phyloP scores from a whole-genome alignment of 2,329 filamentous ascomycete species.

The Furcasterigmium sp. region DNA sequence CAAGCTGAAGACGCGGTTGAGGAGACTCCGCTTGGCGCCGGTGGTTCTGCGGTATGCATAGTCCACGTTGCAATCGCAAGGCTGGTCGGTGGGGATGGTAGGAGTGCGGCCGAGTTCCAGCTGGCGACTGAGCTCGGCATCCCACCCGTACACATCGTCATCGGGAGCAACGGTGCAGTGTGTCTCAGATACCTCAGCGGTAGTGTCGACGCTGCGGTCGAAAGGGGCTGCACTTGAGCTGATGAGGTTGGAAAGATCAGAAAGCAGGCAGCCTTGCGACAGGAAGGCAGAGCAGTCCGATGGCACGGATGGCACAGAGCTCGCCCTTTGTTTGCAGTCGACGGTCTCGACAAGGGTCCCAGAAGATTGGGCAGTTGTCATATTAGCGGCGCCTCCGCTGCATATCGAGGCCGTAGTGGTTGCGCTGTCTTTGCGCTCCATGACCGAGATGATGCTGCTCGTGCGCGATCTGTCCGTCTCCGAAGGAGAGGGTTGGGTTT shows the following conservation, averaged over 20 bases:
- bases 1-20: slow-evolving; percentile 33
- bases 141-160: slow-evolving; percentile 48
- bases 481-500: neutral
- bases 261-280: slow-evolving; percentile 11
- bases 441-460: neutral
- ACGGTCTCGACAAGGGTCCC: neutral
- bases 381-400: neutral
- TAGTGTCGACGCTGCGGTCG: slow-evolving; percentile 19
- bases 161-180: slow-evolving; percentile 20
- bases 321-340: neutral
- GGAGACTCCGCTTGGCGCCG: slow-evolving; percentile 24
- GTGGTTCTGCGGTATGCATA: slow-evolving; percentile 20
- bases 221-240: slow-evolving; percentile 21
- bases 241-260: slow-evolving; percentile 33
- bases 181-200: slow-evolving; percentile 20
- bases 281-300: slow-evolving; percentile 1
- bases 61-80: slow-evolving; percentile 8
- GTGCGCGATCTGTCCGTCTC: neutral
- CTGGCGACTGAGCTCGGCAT: slow-evolving; percentile 38
- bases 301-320: slow-evolving; percentile 4
- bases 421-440: too few relatives aligned
- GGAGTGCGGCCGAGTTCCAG: neutral
- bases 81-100: neutral
- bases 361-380: neutral
- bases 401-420: neutral